Evolutionary conservation across 1,284 basidiomycete genomes (phyloP).

Genomic region (Sanguinoderma infundibulare): DNA sequence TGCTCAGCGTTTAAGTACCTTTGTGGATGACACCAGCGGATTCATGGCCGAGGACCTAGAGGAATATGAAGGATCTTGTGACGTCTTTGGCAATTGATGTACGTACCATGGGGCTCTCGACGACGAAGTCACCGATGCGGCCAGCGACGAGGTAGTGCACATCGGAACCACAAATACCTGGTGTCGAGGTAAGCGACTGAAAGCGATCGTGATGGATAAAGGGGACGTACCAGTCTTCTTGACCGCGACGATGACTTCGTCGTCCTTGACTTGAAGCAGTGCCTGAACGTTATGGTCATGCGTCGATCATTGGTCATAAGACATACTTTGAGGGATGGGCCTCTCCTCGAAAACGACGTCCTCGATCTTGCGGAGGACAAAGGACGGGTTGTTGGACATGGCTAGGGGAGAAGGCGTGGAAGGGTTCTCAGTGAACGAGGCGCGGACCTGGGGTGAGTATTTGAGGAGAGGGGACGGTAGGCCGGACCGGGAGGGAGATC

Average conservation of each 20-base stretch:
- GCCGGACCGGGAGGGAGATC: conserved; percentile 26
- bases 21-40: conserved; percentile 61
- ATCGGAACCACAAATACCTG: conserved; percentile 91
- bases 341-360: conserved; percentile 78
- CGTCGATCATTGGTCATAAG: conserved; percentile 1
- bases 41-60: conserved; percentile 68
- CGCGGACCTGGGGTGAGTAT: conserved; percentile 11
- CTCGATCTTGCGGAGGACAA: conserved; percentile 78
- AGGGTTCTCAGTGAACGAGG: conserved; percentile 12
- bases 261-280: conserved; percentile 55
- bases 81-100: neutral
- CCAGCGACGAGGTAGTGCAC: conserved; percentile 82
- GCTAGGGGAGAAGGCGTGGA: conserved; percentile 16
- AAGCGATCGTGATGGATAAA: neutral
- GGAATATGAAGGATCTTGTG: neutral
- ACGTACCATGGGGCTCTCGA: conserved; percentile 76
- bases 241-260: conserved; percentile 89
- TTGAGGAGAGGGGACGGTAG: conserved; percentile 21
- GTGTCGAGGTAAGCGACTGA: conserved; percentile 12
- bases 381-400: conserved; percentile 81
- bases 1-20: conserved; percentile 37
- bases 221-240: conserved; percentile 81
- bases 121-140: conserved; percentile 79
- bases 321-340: conserved; percentile 75
- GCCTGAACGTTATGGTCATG: conserved; percentile 7